phyloP scores from a whole-genome alignment of 352 stramenopile species.

The Achlya hypogyna region DNA sequence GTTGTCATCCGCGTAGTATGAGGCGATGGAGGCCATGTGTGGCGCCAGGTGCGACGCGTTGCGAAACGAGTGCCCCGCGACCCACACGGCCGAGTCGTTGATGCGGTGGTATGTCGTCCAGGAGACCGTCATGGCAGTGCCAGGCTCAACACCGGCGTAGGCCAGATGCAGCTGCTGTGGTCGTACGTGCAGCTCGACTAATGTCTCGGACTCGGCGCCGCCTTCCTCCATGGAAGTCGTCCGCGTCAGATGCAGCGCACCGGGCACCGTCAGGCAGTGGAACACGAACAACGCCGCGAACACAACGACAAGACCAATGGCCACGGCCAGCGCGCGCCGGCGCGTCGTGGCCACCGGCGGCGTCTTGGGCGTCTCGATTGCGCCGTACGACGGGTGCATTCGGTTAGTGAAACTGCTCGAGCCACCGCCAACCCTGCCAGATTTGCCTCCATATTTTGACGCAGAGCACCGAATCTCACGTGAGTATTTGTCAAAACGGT shows the following conservation, averaged over 20 bases:
- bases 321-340: neutral
- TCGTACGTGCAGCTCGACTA: slow-evolving; percentile 7
- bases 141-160: slow-evolving; percentile 32
- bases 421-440: neutral
- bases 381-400: neutral
- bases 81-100: slow-evolving; percentile 35
- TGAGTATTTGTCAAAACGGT: neutral
- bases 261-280: neutral
- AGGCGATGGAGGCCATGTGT: slow-evolving; percentile 23
- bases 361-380: neutral
- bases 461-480: neutral
- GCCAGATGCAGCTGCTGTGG: slow-evolving; percentile 54
- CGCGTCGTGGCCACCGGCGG: neutral
- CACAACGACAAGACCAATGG: neutral
- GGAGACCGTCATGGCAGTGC: slow-evolving; percentile 49
- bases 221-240: neutral
- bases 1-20: slow-evolving; percentile 42
- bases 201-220: neutral
- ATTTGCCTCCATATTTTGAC: neutral
- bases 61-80: slow-evolving; percentile 20
- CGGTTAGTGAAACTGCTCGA: neutral
- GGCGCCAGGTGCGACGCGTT: slow-evolving; percentile 22
- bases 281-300: neutral
- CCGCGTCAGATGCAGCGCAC: too few species aligned
- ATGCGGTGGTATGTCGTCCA: slow-evolving; percentile 45